Evolutionary conservation across 2,329 filamentous ascomycete genomes (phyloP).

Genomic region (Cercospora canescens): DNA sequence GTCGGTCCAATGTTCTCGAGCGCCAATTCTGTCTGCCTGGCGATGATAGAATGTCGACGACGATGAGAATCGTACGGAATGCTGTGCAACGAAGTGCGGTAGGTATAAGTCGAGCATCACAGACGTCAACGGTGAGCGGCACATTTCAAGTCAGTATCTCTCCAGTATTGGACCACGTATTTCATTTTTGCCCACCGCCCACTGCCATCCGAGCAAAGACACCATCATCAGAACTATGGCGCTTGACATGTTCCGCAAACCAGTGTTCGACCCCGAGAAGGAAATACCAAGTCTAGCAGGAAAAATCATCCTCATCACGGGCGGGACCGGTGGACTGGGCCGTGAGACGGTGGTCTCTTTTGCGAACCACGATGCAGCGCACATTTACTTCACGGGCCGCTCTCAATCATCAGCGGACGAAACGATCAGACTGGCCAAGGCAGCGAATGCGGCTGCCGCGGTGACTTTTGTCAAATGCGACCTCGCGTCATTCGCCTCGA

Average conservation of each 20-base stretch:
- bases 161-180: background rate
- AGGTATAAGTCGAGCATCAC: background rate
- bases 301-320: slow-evolving; percentile 33
- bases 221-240: slow-evolving; percentile 3
- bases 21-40: background rate
- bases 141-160: background rate
- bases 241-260: slow-evolving; percentile 13
- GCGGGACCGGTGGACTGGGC: slow-evolving; percentile 18
- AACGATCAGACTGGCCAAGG: slow-evolving; percentile 44
- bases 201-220: background rate
- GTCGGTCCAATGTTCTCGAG: background rate
- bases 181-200: background rate
- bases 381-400: slow-evolving; percentile 55
- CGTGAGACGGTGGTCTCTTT: slow-evolving; percentile 45
- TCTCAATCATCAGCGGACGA: slow-evolving; percentile 49
- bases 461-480: slow-evolving; percentile 40
- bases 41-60: background rate
- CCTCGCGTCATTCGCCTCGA: slow-evolving; percentile 27
- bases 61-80: background rate
- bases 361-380: slow-evolving; percentile 51
- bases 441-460: slow-evolving; percentile 36
- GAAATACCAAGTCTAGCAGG: slow-evolving; percentile 32
- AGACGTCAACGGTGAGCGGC: background rate
- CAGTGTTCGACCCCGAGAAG: slow-evolving; percentile 25
- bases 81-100: background rate